Evolutionary conservation across 2,329 filamentous ascomycete species (phyloP), one percentile per base, ranked within the genome.

Genomic region (Colletotrichum lentis): DNA sequence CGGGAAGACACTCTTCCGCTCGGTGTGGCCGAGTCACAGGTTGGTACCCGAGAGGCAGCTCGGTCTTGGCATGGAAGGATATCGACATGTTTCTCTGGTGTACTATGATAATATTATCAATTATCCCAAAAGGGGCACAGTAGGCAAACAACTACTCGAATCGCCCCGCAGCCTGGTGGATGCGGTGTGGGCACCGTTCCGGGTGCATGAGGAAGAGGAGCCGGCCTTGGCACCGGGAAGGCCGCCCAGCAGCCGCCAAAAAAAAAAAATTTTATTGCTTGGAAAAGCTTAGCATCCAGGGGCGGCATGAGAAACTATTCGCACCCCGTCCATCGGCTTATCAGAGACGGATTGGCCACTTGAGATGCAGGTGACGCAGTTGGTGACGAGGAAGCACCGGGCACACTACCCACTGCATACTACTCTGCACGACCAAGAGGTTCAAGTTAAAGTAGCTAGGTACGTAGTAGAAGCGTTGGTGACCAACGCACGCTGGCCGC

Each of bases 251-350:
- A 54, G 41, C 55, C 41, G 27, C 43, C 47, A 24, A 16, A 58
- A 27, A 14, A n/a, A n/a, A n/a, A n/a, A n/a, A n/a, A n/a, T n/a
- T n/a, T n/a, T n/a, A 47, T 6, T 14, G 55, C 55, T 47, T 58
- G 55, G 41, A 22, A 58, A 58, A 47, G 56, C 56, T 58, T 58
- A 58, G 56, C 56, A 24, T 8, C 16, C 12, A 31, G n/a, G 5
- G 37, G 43, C 43, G 43, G 16, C 41, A 43, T 43, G 41, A 43
- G 10, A n/a, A 7, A 18, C 18, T 44, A 44, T 8, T n/a, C 20
- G 16, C n/a, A 3, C n/a, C 18, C 7, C 43, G n/a, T 31, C 18
- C 49, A 1, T 52, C 14, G 18, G 31, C 49, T 35, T 18, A 18
- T 35, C 24, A 1, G 27, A 52, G n/a, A 18, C 18, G 24, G 12